A percentile compares a stretch with the other conserved stretches of the same genome.
phyloP scores from a whole-genome alignment of 352 stramenopile genomes.

The Pythium periplocum region DNA sequence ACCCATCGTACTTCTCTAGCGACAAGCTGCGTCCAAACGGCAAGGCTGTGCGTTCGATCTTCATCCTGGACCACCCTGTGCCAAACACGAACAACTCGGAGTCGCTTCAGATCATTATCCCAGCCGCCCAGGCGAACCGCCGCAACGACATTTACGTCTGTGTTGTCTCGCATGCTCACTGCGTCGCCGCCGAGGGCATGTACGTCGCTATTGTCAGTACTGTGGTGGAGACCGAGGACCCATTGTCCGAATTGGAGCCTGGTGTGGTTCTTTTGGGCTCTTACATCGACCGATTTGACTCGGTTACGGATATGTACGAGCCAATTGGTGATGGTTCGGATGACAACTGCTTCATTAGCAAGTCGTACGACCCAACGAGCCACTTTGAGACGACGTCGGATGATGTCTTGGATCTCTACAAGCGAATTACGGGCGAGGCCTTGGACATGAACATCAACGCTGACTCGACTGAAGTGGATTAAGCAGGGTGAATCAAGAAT shows the following conservation, averaged over 20 bases:
- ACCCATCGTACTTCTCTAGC: constrained; percentile 97
- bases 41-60: constrained; percentile 97
- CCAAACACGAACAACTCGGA: constrained; percentile 95
- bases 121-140: constrained; percentile 92
- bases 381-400: constrained; percentile 98
- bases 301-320: constrained; percentile 94
- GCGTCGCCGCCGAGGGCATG: constrained; percentile 94
- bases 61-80: constrained; percentile 98
- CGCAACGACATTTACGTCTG: constrained; percentile 99
- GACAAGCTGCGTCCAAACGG: constrained; percentile 92
- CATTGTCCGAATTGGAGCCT: constrained; percentile 92
- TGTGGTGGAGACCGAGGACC: constrained; percentile 94
- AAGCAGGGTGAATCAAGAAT: constrained; percentile 1
- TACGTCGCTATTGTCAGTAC: constrained; percentile 99
- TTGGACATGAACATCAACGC: constrained; percentile 98
- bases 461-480: constrained; percentile 91
- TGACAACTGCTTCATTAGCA: constrained; percentile 98
- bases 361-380: constrained; percentile 89
- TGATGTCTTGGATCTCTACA: constrained; percentile 97
- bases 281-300: constrained; percentile 97
- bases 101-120: constrained; percentile 99
- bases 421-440: constrained; percentile 96
- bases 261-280: constrained; percentile 95
- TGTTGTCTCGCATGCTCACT: constrained; percentile 92
- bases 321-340: constrained; percentile 85